A percentile compares a stretch with the other conserved stretches of the same genome.
Evolutionary conservation across 768 basidiomycete genomes (phyloP).

Genomic region (Russula emetica): DNA sequence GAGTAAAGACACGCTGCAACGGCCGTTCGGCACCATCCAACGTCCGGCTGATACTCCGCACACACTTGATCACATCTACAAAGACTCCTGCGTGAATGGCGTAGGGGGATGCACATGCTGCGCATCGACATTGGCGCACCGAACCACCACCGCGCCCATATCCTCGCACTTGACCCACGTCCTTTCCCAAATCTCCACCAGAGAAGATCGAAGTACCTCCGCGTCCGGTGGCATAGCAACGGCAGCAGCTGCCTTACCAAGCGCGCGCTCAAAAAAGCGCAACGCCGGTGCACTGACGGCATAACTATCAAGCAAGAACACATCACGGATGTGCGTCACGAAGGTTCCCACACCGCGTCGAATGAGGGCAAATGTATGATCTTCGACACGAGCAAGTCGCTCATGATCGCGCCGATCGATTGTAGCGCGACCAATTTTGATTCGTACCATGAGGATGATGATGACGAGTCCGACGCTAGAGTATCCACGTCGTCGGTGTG

Average conservation of each 20-base stretch:
- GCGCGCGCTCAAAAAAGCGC: slow-evolving; percentile 74
- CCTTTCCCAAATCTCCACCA: slow-evolving; percentile 50
- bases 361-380: no score
- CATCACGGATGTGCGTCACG: no score
- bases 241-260: slow-evolving; percentile 55
- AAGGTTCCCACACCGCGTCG: no score
- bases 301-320: no score
- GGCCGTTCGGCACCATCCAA: slow-evolving; percentile 59
- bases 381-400: slow-evolving; percentile 69
- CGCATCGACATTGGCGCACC: slow-evolving; percentile 27
- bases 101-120: slow-evolving; percentile 9
- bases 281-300: slow-evolving; percentile 75
- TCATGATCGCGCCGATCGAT: slow-evolving; percentile 79
- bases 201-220: slow-evolving; percentile 35
- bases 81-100: slow-evolving; percentile 80
- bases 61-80: slow-evolving; percentile 68
- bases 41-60: slow-evolving; percentile 47
- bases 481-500: neutral
- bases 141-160: slow-evolving; percentile 52
- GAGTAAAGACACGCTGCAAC: slow-evolving; percentile 54
- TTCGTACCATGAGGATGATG: slow-evolving; percentile 69
- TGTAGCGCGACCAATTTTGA: slow-evolving; percentile 81
- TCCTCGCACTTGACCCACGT: slow-evolving; percentile 69
- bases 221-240: slow-evolving; percentile 40
- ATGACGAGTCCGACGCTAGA: slow-evolving; percentile 29